Percentiles rank a stretch among this genome's conserved stretches.
Conservation (phyloP, 352 stramenopile genomes). For the Globisporangium cylindrosporum region DNA sequence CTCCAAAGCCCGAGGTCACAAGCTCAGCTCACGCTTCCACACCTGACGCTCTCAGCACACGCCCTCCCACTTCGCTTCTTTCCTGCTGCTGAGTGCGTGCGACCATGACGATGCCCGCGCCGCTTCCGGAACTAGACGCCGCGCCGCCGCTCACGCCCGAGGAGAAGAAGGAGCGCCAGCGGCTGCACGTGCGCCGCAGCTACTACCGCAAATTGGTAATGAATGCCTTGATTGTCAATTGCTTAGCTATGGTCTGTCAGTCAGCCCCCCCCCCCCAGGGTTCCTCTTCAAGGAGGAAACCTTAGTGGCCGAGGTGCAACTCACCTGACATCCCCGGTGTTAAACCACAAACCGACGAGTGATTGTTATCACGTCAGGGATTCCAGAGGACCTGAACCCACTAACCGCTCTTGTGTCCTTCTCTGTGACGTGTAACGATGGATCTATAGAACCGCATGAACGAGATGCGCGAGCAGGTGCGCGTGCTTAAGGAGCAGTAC, state of each 20-base stretch:
- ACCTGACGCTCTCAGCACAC: background rate
- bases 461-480: constrained; percentile 12
- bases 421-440: background rate
- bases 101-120: constrained; percentile 2
- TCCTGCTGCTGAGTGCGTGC: background rate
- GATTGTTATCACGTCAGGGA: background rate
- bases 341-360: background rate
- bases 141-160: constrained; percentile 6
- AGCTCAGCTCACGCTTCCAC: background rate
- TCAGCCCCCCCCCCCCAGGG: too few species aligned
- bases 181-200: constrained; percentile 8
- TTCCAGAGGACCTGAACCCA: background rate
- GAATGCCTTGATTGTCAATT: background rate
- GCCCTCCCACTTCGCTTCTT: background rate
- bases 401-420: background rate
- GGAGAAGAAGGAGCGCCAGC: constrained; percentile 8
- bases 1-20: background rate
- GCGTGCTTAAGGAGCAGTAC: constrained; percentile 5
- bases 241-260: background rate
- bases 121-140: constrained; percentile 2
- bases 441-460: constrained; percentile 5
- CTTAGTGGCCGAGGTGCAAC: constrained; percentile 3
- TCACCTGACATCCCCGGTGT: background rate
- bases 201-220: constrained; percentile 13
- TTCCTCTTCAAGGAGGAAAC: background rate